Base-by-base conservation (phyloP, 257 asterid species). In the Fraxinus cuspidata region DNA sequence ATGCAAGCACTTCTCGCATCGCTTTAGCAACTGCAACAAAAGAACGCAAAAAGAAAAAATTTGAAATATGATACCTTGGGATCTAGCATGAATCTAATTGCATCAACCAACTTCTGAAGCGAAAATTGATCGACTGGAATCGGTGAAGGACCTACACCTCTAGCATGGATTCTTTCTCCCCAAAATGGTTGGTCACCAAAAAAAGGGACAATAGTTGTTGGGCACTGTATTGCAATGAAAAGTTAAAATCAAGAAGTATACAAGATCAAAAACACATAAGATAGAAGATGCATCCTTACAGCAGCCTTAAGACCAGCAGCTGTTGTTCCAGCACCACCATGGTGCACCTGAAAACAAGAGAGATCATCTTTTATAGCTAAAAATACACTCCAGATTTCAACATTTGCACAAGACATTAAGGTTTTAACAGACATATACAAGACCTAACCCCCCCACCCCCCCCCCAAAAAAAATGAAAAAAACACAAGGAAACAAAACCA, bases 301-400 rank as follows among this genome's bases (percentile, higher is more conserved):
- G 99, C 97, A 66, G 99, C 98, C 84, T 87, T 91, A 78, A 95
- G 98, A 85, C 99, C 98, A 79, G 97, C n/a, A n/a, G n/a, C n/a
- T n/a, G n/a, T n/a, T n/a, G n/a, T n/a, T n/a, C n/a, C n/a, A n/a
- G n/a, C 98, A 77, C 98, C 99, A 28, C 98, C 99, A 79, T 94
- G 99, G 91, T 95, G 99, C 79, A 95, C 99, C 98, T 93, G 92
- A 75, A 81, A 83, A 60, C 71, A 74, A 47, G 1, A 68, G 77
- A 42, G 21, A 40, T 70, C 27, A 7, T 32, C 74, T 32, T 66
- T 70, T 42, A 80, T 2, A 40, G 74, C 64, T 68, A 77, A 68
- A 51, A 34, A 42, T 27, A 21, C 35, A 21, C 5, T n/a, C 53
- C 58, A 67, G 66, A 66, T 40, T 78, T 40, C 37, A 19, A 28